These are phyloP conservation scores for Rhizopogon roseolus DNA, from an alignment of 768 basidiomycete species.

Conservation along the genomic window DNA sequence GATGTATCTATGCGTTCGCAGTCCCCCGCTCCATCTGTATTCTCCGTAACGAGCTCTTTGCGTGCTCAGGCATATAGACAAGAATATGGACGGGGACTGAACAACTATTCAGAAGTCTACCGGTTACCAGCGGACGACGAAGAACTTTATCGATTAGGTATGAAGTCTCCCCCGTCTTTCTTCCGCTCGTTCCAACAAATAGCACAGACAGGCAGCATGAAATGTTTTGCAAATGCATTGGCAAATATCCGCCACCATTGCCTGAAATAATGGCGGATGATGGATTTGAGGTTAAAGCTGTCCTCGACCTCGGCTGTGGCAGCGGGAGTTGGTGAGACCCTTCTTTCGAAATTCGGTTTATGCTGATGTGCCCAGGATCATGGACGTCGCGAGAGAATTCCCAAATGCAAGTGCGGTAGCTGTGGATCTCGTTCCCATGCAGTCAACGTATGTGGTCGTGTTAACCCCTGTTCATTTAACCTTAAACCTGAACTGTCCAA, in stretches of 20 bases:
- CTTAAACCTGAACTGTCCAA: constrained; percentile 22
- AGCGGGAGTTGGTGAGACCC: constrained; percentile 65
- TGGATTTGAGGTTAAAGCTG: constrained; percentile 52
- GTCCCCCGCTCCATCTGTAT: constrained; percentile 66
- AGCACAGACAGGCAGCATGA: constrained; percentile 59
- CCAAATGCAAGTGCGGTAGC: constrained; percentile 65
- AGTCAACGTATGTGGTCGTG: constrained; percentile 47
- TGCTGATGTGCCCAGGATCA: constrained; percentile 50
- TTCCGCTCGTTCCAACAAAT: constrained; percentile 7
- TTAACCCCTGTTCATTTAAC: constrained; percentile 7
- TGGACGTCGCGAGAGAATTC: constrained; percentile 69
- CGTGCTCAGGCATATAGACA: constrained; percentile 54
- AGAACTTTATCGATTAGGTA: constrained; percentile 66
- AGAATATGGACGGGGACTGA: constrained; percentile 66
- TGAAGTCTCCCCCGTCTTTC: constrained; percentile 12
- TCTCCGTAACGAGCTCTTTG: constrained; percentile 62
- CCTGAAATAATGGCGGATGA: constrained; percentile 56
- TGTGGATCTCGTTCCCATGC: constrained; percentile 80
- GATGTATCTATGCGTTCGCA: constrained; percentile 57
- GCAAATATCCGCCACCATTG: constrained; percentile 61
- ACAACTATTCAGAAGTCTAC: constrained; percentile 79
- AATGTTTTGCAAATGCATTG: constrained; percentile 61
- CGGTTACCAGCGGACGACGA: constrained; percentile 75
- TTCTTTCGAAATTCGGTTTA: background rate
- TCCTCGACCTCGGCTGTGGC: constrained; percentile 76